phyloP scores from a whole-genome alignment of 169 alveolate genomes.

The Sarcocystis neurona region DNA sequence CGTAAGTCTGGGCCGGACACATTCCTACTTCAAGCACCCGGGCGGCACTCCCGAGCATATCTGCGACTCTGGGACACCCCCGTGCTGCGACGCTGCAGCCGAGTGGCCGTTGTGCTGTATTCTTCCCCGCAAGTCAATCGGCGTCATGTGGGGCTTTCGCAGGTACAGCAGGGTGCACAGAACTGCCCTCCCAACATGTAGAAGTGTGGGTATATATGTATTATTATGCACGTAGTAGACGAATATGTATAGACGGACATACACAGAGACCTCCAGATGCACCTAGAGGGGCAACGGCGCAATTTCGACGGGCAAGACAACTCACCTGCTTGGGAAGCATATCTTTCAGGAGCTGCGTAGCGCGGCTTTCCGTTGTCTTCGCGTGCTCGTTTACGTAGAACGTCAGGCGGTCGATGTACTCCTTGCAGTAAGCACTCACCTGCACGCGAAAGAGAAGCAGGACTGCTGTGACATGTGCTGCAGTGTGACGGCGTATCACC shows the following conservation, averaged over 20 bases:
- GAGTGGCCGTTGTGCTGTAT: too few species aligned
- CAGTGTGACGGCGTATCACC: too few species aligned
- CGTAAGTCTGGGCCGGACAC: too few species aligned
- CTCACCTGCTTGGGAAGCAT: slow-evolving; percentile 86
- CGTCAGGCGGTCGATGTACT: slow-evolving; percentile 84
- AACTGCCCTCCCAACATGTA: neutral
- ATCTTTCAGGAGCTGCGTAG: slow-evolving; percentile 84
- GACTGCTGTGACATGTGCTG: too few species aligned
- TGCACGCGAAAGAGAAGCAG: neutral
- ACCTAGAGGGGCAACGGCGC: neutral
- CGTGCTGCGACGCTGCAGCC: too few species aligned
- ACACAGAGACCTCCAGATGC: too few species aligned
- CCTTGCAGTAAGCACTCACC: slow-evolving; percentile 73
- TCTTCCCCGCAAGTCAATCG: too few species aligned
- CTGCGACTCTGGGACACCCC: too few species aligned
- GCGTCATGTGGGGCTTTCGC: too few species aligned
- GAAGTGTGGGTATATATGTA: neutral
- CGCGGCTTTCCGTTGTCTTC: slow-evolving; percentile 82
- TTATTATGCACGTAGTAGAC: neutral
- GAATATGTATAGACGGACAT: neutral
- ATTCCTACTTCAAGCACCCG: too few species aligned
- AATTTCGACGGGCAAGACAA: neutral
- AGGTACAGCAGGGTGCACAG: too few species aligned
- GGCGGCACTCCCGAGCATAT: too few species aligned
- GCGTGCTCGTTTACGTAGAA: slow-evolving; percentile 85